Evolutionary conservation across 306 rosid genomes (phyloP).

Genomic region (Castanea crenata): DNA sequence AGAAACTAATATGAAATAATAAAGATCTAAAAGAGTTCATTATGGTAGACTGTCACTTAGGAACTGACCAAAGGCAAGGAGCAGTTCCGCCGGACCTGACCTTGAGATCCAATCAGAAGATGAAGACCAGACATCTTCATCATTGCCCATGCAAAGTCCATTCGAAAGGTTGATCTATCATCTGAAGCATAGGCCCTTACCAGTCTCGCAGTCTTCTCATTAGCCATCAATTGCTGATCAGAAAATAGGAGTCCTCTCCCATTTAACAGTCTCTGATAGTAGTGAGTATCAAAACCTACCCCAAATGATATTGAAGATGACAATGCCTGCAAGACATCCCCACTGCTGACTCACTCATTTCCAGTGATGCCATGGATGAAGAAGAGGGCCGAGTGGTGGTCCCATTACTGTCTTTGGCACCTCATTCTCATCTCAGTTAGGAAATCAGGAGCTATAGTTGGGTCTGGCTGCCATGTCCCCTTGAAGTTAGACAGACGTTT

Average conservation of each 20-base stretch:
- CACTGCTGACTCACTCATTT: slow-evolving; percentile 21
- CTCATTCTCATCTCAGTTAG: slow-evolving; percentile 40
- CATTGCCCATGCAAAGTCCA: slow-evolving; percentile 72
- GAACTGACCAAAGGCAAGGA: too few relatives aligned
- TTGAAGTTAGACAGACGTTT: too few relatives aligned
- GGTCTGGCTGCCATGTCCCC: too few relatives aligned
- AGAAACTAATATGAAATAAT: too few relatives aligned
- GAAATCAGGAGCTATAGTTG: too few relatives aligned
- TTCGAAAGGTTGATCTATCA: slow-evolving; percentile 32
- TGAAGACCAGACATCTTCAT: slow-evolving; percentile 63
- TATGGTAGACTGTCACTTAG: too few relatives aligned
- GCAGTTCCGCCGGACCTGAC: slow-evolving; percentile 15
- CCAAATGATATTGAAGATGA: slow-evolving; percentile 53
- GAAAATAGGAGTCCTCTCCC: slow-evolving; percentile 57
- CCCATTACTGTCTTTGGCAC: slow-evolving; percentile 31
- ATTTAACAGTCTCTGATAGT: slow-evolving; percentile 50
- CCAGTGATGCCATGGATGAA: slow-evolving; percentile 12
- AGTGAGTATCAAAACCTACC: slow-evolving; percentile 46
- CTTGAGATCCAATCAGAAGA: slow-evolving; percentile 28
- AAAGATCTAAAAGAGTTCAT: too few relatives aligned
- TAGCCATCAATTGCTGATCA: too few relatives aligned
- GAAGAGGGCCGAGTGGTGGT: slow-evolving; percentile 19
- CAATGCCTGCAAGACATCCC: slow-evolving; percentile 23
- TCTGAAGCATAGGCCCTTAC: too few relatives aligned
- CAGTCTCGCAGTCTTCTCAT: too few relatives aligned